Evolutionary conservation across 163 green algal genomes (phyloP).

Genomic region (Chlamydomonas reinhardtii): DNA sequence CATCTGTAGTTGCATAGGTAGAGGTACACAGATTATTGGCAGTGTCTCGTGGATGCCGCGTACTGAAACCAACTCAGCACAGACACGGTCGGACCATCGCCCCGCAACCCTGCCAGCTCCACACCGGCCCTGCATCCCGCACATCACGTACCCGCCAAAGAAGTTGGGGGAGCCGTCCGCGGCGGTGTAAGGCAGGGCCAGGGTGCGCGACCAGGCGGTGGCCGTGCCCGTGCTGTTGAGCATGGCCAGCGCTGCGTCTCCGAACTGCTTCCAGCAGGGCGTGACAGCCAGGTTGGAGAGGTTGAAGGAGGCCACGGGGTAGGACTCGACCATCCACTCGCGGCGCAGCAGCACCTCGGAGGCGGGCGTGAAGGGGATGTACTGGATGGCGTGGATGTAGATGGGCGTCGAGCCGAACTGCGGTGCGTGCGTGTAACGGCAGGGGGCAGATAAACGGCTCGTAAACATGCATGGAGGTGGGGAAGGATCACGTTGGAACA

Average conservation of each 20-base stretch:
- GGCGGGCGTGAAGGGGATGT: slow-evolving; percentile 54
- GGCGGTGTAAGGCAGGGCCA: slow-evolving; percentile 41
- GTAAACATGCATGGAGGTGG: too few species aligned
- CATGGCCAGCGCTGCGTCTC: slow-evolving; percentile 45
- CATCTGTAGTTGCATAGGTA: neutral
- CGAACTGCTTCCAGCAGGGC: slow-evolving; percentile 51
- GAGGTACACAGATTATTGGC: too few species aligned
- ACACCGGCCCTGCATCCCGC: too few species aligned
- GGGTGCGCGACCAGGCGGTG: slow-evolving; percentile 13
- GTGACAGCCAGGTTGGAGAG: neutral
- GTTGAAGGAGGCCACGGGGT: neutral
- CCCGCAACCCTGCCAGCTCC: too few species aligned
- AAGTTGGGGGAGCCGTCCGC: slow-evolving; percentile 12
- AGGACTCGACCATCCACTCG: slow-evolving; percentile 33
- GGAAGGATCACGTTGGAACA: too few species aligned
- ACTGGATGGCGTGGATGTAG: slow-evolving; percentile 57
- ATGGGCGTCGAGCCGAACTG: slow-evolving; percentile 44
- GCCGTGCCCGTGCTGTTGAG: slow-evolving; percentile 41
- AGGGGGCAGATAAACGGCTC: too few species aligned
- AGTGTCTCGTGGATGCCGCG: too few species aligned
- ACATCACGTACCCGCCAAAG: neutral
- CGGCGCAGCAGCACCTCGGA: slow-evolving; percentile 44
- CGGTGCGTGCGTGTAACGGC: too few species aligned
- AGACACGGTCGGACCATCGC: too few species aligned
- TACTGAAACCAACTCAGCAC: too few species aligned